These are phyloP conservation scores for Taphrina flavorubra DNA, from an alignment of 1,139 yeast species.

Conservation along the genomic window DNA sequence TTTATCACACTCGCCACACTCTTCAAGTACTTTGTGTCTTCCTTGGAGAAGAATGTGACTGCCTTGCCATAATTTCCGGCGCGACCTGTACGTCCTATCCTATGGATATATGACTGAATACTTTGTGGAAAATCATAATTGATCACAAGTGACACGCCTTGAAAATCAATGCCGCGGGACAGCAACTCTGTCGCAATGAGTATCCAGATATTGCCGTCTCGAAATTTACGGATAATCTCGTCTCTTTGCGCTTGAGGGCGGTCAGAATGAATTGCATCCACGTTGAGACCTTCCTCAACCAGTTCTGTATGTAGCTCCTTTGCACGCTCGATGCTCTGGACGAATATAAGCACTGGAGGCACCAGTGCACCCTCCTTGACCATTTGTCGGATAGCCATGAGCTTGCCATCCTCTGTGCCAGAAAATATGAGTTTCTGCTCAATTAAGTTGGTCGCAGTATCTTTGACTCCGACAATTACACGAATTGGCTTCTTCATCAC, in stretches of 20 bases:
- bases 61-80: conserved; percentile 88
- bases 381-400: conserved; percentile 88
- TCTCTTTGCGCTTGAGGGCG: conserved; percentile 89
- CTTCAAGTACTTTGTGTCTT: conserved; percentile 75
- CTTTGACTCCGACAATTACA: conserved; percentile 89
- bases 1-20: conserved; percentile 89
- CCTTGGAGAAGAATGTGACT: conserved; percentile 89
- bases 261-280: conserved; percentile 95
- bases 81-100: conserved; percentile 99
- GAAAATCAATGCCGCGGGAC: conserved; percentile 96
- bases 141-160: conserved; percentile 90
- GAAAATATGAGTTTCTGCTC: conserved; percentile 85
- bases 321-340: conserved; percentile 91
- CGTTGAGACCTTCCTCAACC: conserved; percentile 85
- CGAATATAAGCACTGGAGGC: conserved; percentile 91
- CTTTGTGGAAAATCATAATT: conserved; percentile 96
- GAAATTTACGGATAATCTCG: conserved; percentile 79
- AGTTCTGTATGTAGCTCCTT: conserved; percentile 93
- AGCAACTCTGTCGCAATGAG: conserved; percentile 94
- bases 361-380: conserved; percentile 76
- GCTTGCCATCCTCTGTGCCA: conserved; percentile 93
- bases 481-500: conserved; percentile 87
- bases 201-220: conserved; percentile 92
- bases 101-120: conserved; percentile 93
- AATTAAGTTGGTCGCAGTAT: conserved; percentile 83